phyloP scores from a whole-genome alignment of 495 filamentous ascomycete genomes.

The Penicillium paxilli region DNA sequence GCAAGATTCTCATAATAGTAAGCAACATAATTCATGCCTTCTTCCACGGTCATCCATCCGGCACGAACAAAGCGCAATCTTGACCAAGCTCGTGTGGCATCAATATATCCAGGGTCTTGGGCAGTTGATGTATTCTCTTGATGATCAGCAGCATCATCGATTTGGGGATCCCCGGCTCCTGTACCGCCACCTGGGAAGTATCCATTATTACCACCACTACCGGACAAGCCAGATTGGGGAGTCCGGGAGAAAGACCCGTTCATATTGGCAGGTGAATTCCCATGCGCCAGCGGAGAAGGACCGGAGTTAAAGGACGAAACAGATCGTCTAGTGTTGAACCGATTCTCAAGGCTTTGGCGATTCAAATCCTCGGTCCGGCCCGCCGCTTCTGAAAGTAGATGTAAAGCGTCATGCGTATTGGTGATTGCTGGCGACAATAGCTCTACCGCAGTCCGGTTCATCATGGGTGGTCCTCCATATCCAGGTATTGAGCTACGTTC shows the following conservation, averaged over 20 bases:
- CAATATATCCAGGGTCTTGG: slow-evolving; percentile 41
- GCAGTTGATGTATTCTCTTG: slow-evolving; percentile 24
- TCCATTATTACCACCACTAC: slow-evolving; percentile 22
- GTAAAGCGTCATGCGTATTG: slow-evolving; percentile 59
- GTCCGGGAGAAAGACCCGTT: slow-evolving; percentile 40
- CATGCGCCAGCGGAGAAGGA: slow-evolving; percentile 42
- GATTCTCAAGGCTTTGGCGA: slow-evolving; percentile 40
- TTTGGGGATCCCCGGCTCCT: slow-evolving; percentile 32
- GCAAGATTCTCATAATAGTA: slow-evolving; percentile 92
- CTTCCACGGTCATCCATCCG: slow-evolving; percentile 92
- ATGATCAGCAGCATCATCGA: slow-evolving; percentile 29
- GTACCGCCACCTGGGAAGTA: slow-evolving; percentile 30
- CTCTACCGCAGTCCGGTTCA: slow-evolving; percentile 55
- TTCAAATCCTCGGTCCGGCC: slow-evolving; percentile 52
- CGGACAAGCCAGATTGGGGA: slow-evolving; percentile 32
- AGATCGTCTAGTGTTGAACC: slow-evolving; percentile 39
- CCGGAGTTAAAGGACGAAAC: slow-evolving; percentile 46
- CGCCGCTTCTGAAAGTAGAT: slow-evolving; percentile 59
- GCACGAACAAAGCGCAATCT: slow-evolving; percentile 89
- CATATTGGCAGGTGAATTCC: slow-evolving; percentile 37
- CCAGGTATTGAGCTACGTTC: slow-evolving; percentile 26
- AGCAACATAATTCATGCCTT: slow-evolving; percentile 88
- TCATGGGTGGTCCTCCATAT: slow-evolving; percentile 47
- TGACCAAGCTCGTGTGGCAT: slow-evolving; percentile 83
- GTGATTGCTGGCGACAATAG: slow-evolving; percentile 58